Evolutionary conservation across 495 filamentous ascomycete genomes (phyloP).

Genomic region (Ascodesmis nigricans): DNA sequence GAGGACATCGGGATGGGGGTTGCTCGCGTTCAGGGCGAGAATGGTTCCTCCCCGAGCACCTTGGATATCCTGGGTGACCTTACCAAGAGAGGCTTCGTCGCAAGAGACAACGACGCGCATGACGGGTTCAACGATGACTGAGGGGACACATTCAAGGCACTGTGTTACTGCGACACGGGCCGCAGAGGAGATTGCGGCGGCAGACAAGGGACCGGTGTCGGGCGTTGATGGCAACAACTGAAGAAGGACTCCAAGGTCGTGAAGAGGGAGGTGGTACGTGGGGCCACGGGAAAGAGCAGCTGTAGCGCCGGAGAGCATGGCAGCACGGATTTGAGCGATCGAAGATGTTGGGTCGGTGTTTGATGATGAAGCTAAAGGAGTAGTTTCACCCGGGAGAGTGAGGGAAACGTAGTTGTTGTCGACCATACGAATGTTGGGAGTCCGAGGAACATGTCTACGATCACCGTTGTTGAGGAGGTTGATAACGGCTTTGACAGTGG

Average conservation of each 20-base stretch:
- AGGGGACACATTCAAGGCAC: conserved; percentile 33
- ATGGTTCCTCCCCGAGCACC: conserved; percentile 67
- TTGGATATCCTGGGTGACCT: conserved; percentile 76
- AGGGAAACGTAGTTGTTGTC: too few relatives aligned
- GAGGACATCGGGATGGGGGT: conserved; percentile 24
- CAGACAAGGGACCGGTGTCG: too few relatives aligned
- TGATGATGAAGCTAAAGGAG: too few relatives aligned
- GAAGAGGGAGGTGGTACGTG: conserved; percentile 49
- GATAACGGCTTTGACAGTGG: too few relatives aligned
- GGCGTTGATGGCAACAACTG: conserved; percentile 47
- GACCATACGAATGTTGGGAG: too few relatives aligned
- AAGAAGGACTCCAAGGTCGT: conserved; percentile 43
- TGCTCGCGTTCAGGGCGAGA: conserved; percentile 49
- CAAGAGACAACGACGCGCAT: conserved; percentile 70
- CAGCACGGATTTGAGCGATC: too few relatives aligned
- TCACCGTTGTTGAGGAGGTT: conserved; percentile 35
- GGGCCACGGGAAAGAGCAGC: conserved; percentile 75
- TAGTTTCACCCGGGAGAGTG: too few relatives aligned
- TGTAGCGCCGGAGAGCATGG: conserved; percentile 56
- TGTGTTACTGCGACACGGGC: conserved; percentile 47
- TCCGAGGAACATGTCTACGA: too few relatives aligned
- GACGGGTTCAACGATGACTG: conserved; percentile 62
- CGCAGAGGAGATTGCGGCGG: conserved; percentile 59
- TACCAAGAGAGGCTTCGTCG: conserved; percentile 57
- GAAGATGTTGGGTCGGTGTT: too few relatives aligned